A percentile compares a stretch with the other conserved stretches of the same genome.
Evolutionary conservation across 371 early-diverging fungal species (phyloP).

Genomic region (Synchytrium microbalum): DNA sequence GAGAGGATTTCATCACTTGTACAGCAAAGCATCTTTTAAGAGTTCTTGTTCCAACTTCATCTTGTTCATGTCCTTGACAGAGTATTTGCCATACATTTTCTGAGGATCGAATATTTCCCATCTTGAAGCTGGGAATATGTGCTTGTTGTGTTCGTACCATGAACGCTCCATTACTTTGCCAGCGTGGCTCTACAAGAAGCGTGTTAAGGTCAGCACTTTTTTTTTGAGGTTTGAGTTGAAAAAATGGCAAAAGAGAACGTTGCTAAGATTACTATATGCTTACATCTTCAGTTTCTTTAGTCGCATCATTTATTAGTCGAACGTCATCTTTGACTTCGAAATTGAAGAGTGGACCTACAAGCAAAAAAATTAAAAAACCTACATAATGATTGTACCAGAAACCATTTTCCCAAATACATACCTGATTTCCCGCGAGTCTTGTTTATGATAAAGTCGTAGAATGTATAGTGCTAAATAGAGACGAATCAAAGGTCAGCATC

Average conservation of each 20-base stretch:
- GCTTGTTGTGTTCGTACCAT: constrained; percentile 95
- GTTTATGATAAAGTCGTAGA: constrained; percentile 94
- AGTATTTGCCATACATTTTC: constrained; percentile 79
- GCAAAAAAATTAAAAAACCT: too few species aligned
- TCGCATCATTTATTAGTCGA: constrained; percentile 76
- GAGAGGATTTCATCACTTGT: too few species aligned
- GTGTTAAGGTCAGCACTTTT: constrained; percentile 21
- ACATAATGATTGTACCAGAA: too few species aligned
- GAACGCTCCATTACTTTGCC: constrained; percentile 88
- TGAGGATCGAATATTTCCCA: constrained; percentile 92
- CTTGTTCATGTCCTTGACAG: constrained; percentile 38
- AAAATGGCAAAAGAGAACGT: constrained; percentile 1
- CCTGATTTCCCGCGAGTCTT: constrained; percentile 93
- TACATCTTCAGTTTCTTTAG: constrained; percentile 74
- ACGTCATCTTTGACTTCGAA: constrained; percentile 94
- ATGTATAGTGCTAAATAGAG: constrained; percentile 82
- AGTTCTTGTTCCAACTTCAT: constrained; percentile 2
- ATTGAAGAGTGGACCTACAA: constrained; percentile 83
- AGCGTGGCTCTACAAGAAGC: too few species aligned
- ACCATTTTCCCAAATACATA: too few species aligned
- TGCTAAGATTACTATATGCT: background rate
- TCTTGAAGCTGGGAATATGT: constrained; percentile 90
- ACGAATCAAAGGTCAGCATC: too few species aligned
- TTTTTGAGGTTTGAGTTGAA: constrained; percentile 9
- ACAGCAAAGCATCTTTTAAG: too few species aligned